These are phyloP conservation scores for Spencermartinsiella ligniputridi DNA, from an alignment of 1,139 yeast species.

Conservation along the genomic window DNA sequence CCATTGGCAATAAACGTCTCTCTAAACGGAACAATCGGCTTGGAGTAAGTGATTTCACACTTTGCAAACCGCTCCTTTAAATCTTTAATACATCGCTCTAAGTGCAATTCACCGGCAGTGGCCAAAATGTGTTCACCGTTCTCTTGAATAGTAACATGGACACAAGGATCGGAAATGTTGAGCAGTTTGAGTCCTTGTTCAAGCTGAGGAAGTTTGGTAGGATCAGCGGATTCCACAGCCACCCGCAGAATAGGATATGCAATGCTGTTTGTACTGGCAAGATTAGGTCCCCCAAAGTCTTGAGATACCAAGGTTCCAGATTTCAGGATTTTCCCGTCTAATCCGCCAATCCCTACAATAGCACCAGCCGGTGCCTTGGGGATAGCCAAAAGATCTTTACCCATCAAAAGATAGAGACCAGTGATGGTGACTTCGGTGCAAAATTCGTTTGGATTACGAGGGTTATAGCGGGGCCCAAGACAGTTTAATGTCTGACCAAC, in stretches of 20 bases:
- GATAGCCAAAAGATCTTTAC: slow-evolving; percentile 76
- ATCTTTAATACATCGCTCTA: slow-evolving; percentile 88
- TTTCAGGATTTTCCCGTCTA: slow-evolving; percentile 76
- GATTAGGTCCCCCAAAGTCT: slow-evolving; percentile 50
- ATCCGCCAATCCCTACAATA: slow-evolving; percentile 90
- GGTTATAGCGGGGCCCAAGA: slow-evolving; percentile 84
- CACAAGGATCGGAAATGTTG: slow-evolving; percentile 90
- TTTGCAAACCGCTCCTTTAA: slow-evolving; percentile 89
- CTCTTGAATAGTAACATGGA: slow-evolving; percentile 78
- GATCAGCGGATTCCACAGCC: slow-evolving; percentile 90
- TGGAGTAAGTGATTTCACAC: slow-evolving; percentile 77
- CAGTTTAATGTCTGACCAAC: slow-evolving; percentile 73
- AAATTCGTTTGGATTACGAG: slow-evolving; percentile 58
- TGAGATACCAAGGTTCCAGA: slow-evolving; percentile 72
- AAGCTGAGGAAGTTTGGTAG: slow-evolving; percentile 68
- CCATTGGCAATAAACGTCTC: slow-evolving; percentile 56
- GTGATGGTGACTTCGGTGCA: slow-evolving; percentile 51
- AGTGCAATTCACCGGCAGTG: slow-evolving; percentile 93
- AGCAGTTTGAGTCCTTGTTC: slow-evolving; percentile 75
- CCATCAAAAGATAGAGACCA: slow-evolving; percentile 83
- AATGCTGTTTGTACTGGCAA: slow-evolving; percentile 64
- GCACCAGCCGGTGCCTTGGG: slow-evolving; percentile 89
- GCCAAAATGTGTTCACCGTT: slow-evolving; percentile 88
- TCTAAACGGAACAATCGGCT: slow-evolving; percentile 91
- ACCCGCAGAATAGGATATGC: slow-evolving; percentile 88